Conservation (phyloP, 139 green algal genomes). For the Chara braunii region DNA sequence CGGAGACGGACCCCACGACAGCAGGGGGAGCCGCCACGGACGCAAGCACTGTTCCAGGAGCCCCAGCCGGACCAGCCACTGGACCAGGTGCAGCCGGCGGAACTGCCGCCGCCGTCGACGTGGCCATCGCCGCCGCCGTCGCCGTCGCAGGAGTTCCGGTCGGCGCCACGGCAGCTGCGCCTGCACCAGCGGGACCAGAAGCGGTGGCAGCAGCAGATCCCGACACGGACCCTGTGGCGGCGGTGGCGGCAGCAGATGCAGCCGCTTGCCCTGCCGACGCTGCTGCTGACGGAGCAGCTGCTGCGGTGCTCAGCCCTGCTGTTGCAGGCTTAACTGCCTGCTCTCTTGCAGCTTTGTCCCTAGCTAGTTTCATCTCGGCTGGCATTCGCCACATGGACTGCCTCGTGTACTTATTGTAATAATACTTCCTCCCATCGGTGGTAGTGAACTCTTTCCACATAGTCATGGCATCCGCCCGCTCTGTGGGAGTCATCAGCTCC, state of each 20-base stretch:
- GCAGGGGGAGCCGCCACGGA: too few relatives aligned
- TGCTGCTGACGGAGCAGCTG: slow-evolving; percentile 9
- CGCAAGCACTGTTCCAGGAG: too few relatives aligned
- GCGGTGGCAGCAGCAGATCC: background rate
- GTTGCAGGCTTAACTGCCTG: slow-evolving; percentile 1
- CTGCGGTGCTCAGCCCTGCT: background rate
- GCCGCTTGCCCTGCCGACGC: background rate
- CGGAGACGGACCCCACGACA: too few relatives aligned
- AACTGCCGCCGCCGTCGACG: background rate
- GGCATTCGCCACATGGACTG: slow-evolving; percentile 75
- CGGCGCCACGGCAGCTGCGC: background rate
- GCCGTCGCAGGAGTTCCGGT: background rate
- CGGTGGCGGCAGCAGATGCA: background rate
- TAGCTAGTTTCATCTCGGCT: slow-evolving; percentile 54
- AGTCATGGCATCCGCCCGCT: slow-evolving; percentile 32
- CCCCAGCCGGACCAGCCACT: too few relatives aligned
- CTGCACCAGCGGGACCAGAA: slow-evolving; percentile 4
- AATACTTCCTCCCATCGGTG: slow-evolving; percentile 81
- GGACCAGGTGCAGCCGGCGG: too few relatives aligned
- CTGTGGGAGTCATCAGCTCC: slow-evolving; percentile 58
- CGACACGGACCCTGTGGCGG: slow-evolving; percentile 3
- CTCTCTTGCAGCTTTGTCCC: slow-evolving; percentile 5
- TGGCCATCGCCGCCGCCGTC: background rate
- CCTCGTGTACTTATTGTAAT: slow-evolving; percentile 65
- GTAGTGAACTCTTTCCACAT: slow-evolving; percentile 74